phyloP scores from a whole-genome alignment of 2,329 filamentous ascomycete species.

The Lachnellula arida region DNA sequence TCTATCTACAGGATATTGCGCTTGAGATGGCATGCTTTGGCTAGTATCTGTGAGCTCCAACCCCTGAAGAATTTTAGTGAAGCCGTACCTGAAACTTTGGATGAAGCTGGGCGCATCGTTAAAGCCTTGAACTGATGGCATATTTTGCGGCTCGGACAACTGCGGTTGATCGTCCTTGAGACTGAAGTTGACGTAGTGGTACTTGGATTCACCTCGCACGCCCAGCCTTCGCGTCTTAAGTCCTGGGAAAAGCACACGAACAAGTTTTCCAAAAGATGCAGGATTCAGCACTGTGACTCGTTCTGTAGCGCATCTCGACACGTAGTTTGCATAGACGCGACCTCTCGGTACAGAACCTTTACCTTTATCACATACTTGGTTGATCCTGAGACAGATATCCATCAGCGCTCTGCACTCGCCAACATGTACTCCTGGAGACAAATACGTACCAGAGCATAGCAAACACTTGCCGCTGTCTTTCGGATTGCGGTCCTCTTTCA shows the following conservation, averaged over 20 bases:
- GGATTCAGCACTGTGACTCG: slow-evolving; percentile 93
- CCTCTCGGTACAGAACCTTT: slow-evolving; percentile 87
- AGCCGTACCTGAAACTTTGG: slow-evolving; percentile 47
- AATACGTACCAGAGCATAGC: slow-evolving; percentile 76
- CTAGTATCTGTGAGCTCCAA: slow-evolving; percentile 17
- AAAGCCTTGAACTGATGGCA: slow-evolving; percentile 45
- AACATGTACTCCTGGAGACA: not conserved
- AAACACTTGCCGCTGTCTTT: slow-evolving; percentile 80
- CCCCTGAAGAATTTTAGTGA: not conserved
- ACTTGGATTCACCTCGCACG: slow-evolving; percentile 95
- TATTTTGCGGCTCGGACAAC: slow-evolving; percentile 37
- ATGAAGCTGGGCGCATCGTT: slow-evolving; percentile 44
- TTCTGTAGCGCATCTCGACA: slow-evolving; percentile 85
- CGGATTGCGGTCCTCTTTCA: slow-evolving; percentile 74
- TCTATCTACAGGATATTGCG: slow-evolving; percentile 31
- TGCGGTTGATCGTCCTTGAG: slow-evolving; percentile 48
- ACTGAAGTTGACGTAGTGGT: slow-evolving; percentile 78
- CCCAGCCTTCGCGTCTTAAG: slow-evolving; percentile 89
- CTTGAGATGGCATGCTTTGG: slow-evolving; percentile 26
- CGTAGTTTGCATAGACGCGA: slow-evolving; percentile 92
- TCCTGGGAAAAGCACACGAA: slow-evolving; percentile 91
- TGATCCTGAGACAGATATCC: slow-evolving; percentile 52
- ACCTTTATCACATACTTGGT: slow-evolving; percentile 65
- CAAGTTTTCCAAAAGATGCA: slow-evolving; percentile 95
- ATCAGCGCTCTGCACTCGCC: not conserved